These are phyloP conservation scores for Camellia lanceoleosa DNA, from an alignment of 148 eudicot genomes.

Conservation along the genomic window DNA sequence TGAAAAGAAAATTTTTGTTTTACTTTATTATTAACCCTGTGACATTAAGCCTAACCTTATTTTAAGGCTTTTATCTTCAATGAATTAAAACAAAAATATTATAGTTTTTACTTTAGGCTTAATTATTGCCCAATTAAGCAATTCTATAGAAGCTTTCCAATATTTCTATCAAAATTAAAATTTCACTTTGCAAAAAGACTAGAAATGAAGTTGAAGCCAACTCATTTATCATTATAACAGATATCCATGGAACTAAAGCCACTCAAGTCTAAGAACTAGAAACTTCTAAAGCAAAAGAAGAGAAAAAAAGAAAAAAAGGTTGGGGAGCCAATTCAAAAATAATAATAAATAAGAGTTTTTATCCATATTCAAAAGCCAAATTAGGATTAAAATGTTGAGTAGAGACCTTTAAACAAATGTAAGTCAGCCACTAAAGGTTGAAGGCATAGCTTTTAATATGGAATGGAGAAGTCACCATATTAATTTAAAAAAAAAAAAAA, in stretches of 20 bases:
- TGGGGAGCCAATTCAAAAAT: too few species aligned
- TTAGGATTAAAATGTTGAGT: too few species aligned
- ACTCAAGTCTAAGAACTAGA: background rate
- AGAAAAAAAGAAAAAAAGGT: background rate
- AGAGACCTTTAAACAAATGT: too few species aligned
- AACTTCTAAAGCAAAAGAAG: background rate
- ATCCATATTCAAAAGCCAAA: too few species aligned
- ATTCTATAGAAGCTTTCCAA: background rate
- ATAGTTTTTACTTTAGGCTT: background rate
- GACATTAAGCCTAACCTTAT: background rate
- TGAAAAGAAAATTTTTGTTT: background rate
- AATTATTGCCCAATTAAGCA: background rate
- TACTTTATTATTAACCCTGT: background rate
- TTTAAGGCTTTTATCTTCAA: background rate
- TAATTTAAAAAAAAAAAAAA: too few species aligned
- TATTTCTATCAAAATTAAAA: background rate
- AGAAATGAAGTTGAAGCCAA: background rate
- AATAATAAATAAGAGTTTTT: background rate
- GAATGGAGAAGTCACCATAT: too few species aligned
- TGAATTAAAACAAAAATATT: background rate
- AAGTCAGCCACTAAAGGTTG: too few species aligned
- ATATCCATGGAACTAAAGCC: background rate
- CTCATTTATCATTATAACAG: background rate
- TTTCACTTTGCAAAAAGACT: background rate
- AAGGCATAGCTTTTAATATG: too few species aligned